phyloP scores from a whole-genome alignment of 2,329 filamentous ascomycete genomes.

The Colletotrichum godetiae region DNA sequence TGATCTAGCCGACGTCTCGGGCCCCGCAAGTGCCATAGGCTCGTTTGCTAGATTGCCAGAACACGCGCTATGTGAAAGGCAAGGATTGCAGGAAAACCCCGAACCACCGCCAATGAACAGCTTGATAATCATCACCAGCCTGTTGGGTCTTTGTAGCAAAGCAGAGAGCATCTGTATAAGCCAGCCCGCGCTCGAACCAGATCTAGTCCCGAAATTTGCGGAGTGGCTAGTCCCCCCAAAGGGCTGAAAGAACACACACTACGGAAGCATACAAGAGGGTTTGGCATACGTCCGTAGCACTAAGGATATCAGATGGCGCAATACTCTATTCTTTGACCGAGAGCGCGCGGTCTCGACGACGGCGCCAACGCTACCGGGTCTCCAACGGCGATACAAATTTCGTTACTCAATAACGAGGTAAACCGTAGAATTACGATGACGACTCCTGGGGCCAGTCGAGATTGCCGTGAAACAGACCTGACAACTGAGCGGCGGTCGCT shows the following conservation, averaged over 20 bases:
- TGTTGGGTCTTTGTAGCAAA: background rate
- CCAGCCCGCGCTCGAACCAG: too few species aligned
- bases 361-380: conserved; percentile 13
- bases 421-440: conserved; percentile 9
- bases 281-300: background rate
- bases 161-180: background rate
- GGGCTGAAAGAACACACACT: background rate
- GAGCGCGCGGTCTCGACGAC: background rate
- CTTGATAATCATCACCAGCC: background rate
- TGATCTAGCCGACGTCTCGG: conserved; percentile 33
- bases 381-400: conserved; percentile 8
- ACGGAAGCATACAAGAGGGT: background rate
- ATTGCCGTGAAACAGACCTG: conserved; percentile 27
- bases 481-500: conserved; percentile 10
- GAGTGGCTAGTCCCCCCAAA: background rate
- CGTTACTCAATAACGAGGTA: background rate
- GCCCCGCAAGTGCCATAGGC: conserved; percentile 27
- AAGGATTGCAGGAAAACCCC: background rate
- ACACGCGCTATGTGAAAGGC: background rate
- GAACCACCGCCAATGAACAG: background rate
- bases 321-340: background rate
- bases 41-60: conserved; percentile 10
- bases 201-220: background rate
- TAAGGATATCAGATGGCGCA: background rate
- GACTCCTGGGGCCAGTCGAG: conserved; percentile 16